Conservation (phyloP, 371 early-diverging fungal species). For the Dentiscutata heterogama region DNA sequence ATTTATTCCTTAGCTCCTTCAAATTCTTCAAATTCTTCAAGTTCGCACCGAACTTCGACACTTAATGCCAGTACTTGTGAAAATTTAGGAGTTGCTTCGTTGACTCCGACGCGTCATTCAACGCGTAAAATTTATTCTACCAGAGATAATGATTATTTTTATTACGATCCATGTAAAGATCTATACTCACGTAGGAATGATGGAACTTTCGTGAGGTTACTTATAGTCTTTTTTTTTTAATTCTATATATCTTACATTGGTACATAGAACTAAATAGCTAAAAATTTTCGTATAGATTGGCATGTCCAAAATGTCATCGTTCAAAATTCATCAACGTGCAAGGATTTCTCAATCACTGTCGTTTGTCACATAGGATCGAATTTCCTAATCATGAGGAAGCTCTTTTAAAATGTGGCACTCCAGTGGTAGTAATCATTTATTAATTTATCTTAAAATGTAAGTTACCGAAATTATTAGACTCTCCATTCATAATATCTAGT, state of each 20-base stretch:
- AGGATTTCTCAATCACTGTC: slow-evolving; percentile 83
- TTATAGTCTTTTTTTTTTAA: slow-evolving; percentile 7
- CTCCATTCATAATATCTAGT: neutral
- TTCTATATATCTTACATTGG: slow-evolving; percentile 66
- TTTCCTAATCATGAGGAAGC: slow-evolving; percentile 77
- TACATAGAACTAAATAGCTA: slow-evolving; percentile 43
- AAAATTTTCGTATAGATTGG: slow-evolving; percentile 53
- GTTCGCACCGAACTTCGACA: neutral
- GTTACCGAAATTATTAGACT: neutral
- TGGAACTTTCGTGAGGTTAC: slow-evolving; percentile 68
- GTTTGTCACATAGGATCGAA: slow-evolving; percentile 69
- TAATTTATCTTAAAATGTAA: neutral
- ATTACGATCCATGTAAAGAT: slow-evolving; percentile 38
- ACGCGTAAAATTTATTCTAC: slow-evolving; percentile 34
- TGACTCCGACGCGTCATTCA: slow-evolving; percentile 28
- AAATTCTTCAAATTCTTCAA: neutral
- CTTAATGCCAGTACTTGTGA: too few relatives aligned
- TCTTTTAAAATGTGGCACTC: slow-evolving; percentile 70
- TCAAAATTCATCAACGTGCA: slow-evolving; percentile 72
- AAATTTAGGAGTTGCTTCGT: neutral
- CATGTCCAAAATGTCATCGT: slow-evolving; percentile 60
- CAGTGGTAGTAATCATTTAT: slow-evolving; percentile 51
- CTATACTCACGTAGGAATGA: slow-evolving; percentile 67
- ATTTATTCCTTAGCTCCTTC: neutral
- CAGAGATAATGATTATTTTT: slow-evolving; percentile 36